phyloP scores from a whole-genome alignment of 2,329 filamentous ascomycete species.

The Madurella fahalii region DNA sequence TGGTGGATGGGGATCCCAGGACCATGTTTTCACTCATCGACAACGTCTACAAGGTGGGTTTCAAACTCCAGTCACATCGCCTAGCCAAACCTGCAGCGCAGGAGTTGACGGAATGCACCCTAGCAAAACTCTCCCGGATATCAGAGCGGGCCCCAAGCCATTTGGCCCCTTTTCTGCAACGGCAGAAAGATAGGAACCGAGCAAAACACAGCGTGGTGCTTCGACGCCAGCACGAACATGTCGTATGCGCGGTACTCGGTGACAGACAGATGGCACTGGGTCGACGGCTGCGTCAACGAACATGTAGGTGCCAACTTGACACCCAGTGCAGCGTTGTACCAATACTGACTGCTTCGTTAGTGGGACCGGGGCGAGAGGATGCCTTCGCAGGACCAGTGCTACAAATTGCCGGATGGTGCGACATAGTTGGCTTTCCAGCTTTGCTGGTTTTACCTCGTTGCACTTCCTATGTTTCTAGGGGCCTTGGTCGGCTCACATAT shows the following conservation, averaged over 20 bases:
- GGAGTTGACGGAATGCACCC: background rate
- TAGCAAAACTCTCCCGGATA: constrained; percentile 39
- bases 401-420: constrained; percentile 13
- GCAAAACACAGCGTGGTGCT: constrained; percentile 34
- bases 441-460: too few relatives aligned
- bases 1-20: constrained; percentile 37
- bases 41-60: constrained; percentile 32
- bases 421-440: too few relatives aligned
- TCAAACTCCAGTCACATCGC: background rate
- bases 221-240: constrained; percentile 38
- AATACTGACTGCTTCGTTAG: constrained; percentile 18
- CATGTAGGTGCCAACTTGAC: constrained; percentile 30
- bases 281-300: constrained; percentile 39
- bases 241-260: constrained; percentile 37
- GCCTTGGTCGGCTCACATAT: too few relatives aligned
- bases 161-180: constrained; percentile 38
- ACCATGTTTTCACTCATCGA: constrained; percentile 41
- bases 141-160: constrained; percentile 32
- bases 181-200: constrained; percentile 35
- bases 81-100: background rate
- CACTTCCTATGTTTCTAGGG: too few relatives aligned
- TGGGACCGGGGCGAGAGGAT: constrained; percentile 30
- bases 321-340: constrained; percentile 6
- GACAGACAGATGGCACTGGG: constrained; percentile 38
- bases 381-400: constrained; percentile 19